Evolutionary conservation across 2,329 filamentous ascomycete species (phyloP).

Genomic region (Microcyclospora tardicrescens): DNA sequence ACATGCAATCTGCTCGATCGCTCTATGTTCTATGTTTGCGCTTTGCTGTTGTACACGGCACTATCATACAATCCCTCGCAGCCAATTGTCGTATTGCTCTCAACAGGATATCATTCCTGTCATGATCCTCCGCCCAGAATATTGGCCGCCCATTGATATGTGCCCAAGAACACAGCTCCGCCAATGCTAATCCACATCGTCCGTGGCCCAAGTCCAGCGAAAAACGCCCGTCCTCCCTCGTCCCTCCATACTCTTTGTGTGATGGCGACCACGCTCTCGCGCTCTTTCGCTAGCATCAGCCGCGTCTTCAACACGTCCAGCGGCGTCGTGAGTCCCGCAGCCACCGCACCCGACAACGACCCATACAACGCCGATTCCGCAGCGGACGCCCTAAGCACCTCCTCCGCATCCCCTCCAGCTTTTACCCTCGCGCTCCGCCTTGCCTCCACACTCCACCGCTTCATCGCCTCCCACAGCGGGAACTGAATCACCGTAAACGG

Average conservation of each 20-base stretch:
- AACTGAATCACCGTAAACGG: slow-evolving; percentile 97
- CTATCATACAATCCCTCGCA: too few relatives aligned
- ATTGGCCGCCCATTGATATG: slow-evolving; percentile 82
- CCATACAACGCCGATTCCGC: slow-evolving; percentile 76
- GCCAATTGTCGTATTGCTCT: too few relatives aligned
- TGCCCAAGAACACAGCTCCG: slow-evolving; percentile 86
- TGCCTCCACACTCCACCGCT: slow-evolving; percentile 48
- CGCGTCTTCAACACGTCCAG: slow-evolving; percentile 94
- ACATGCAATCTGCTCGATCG: too few relatives aligned
- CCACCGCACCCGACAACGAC: slow-evolving; percentile 68
- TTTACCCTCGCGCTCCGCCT: slow-evolving; percentile 4
- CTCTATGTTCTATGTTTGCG: too few relatives aligned
- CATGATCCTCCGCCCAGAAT: slow-evolving; percentile 40
- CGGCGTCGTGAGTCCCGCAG: slow-evolving; percentile 80
- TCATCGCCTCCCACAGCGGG: slow-evolving; percentile 89
- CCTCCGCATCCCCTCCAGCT: slow-evolving; percentile 4
- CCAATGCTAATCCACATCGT: slow-evolving; percentile 92
- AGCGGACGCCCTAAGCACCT: slow-evolving; percentile 46
- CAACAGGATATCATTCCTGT: too few relatives aligned
- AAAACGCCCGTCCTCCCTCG: slow-evolving; percentile 56
- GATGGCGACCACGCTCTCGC: slow-evolving; percentile 45
- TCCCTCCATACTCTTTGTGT: slow-evolving; percentile 51
- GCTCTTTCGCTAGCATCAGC: slow-evolving; percentile 75
- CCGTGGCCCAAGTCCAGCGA: slow-evolving; percentile 65
- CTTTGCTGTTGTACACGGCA: too few relatives aligned